Evolutionary conservation across 306 rosid species (phyloP).

Genomic region (Lotus japonicus): DNA sequence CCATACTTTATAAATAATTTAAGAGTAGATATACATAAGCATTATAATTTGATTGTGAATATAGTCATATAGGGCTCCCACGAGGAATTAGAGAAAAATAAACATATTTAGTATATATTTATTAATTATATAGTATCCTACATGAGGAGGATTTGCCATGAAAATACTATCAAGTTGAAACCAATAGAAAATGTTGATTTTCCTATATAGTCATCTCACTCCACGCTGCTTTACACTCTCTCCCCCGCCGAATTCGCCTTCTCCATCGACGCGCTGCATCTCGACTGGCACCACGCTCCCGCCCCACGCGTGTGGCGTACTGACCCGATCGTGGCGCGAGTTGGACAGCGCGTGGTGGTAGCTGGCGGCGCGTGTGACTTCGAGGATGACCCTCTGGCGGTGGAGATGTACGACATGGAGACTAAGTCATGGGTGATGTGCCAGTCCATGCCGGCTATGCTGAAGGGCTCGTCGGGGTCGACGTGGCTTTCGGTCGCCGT

Average conservation of each 20-base stretch:
- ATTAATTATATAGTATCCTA: too few species aligned
- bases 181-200: too few species aligned
- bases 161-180: too few species aligned
- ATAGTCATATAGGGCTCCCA: too few species aligned
- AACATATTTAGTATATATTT: too few species aligned
- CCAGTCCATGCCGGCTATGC: conserved; percentile 41
- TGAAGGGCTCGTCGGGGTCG: conserved; percentile 43
- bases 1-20: too few species aligned
- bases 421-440: conserved; percentile 37
- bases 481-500: conserved; percentile 57
- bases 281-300: conserved; percentile 37
- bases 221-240: conserved; percentile 55
- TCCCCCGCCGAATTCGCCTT: conserved; percentile 42
- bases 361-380: conserved; percentile 56
- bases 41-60: too few species aligned
- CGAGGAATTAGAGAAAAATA: too few species aligned
- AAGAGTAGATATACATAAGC: too few species aligned
- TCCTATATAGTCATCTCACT: too few species aligned
- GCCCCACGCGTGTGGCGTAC: conserved; percentile 49
- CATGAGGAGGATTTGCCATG: too few species aligned
- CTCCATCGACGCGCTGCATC: conserved; percentile 58
- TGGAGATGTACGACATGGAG: conserved; percentile 44
- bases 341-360: conserved; percentile 31
- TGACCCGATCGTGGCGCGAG: conserved; percentile 52
- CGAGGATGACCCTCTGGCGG: conserved; percentile 58